Evolutionary conservation across 495 filamentous ascomycete genomes (phyloP), one percentile per base, ranked within the genome.

Genomic region (Trichoderma gamsii): DNA sequence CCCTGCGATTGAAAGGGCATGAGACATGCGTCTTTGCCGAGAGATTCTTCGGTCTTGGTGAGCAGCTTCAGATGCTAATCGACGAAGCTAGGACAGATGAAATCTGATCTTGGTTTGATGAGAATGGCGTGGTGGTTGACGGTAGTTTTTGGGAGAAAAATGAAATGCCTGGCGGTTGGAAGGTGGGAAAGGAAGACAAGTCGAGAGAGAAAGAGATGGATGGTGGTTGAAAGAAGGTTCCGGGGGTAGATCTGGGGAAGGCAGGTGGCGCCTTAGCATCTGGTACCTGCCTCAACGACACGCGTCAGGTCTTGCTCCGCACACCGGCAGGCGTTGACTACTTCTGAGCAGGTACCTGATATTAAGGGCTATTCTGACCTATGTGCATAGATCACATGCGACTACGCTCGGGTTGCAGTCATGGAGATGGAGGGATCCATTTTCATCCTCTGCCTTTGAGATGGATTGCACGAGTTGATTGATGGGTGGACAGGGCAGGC

Each of bases 221-320:
- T 35, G 32, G 66, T 27, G 52, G 66, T 61, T 32, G 56, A 32
- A 61, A 61, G 56, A 61, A 61, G 56, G 56, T 61, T 61, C 15
- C 23, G 25, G 56, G 51, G 56, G 56, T 61, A 25, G 56, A 61
- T 61, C 56, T 61, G 56, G 56, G 56, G 56, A 61, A 27, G 56
- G 56, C 23, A 61, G 56, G 56, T 61, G 56, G 56, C 56, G 56
- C 56, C 49, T 61, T 29, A 18, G 56, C 25, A 61, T 61, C 56
- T 61, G 56, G 56, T 61, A 29, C 56, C 56, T 61, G 56, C 56
- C 56, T 61, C 56, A 61, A 25, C 56, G 35, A 61, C 35, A 61
- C 27, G 56, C 56, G 56, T 61, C 56, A 61, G 56, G 12, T 61
- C 56, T 32, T 29, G 11, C 56, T 61, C 56, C 56, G 56, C 56